Evolutionary conservation across 2,329 filamentous ascomycete species (phyloP).

Genomic region (Pseudogymnoascus sp.): DNA sequence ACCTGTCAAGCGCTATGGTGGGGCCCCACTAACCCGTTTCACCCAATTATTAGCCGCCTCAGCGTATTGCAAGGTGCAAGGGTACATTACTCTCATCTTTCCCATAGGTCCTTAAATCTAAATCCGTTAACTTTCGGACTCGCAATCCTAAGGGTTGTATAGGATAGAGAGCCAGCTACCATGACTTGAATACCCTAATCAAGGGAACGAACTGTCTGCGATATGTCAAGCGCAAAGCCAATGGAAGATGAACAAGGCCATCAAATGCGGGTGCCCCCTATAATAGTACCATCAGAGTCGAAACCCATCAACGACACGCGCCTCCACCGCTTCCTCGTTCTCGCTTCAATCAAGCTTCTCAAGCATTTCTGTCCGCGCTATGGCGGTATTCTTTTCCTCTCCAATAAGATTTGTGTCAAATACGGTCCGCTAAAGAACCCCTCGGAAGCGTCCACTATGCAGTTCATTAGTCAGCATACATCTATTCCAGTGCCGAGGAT

Average conservation of each 20-base stretch:
- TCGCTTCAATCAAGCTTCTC: slow-evolving; percentile 7
- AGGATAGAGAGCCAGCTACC: neutral
- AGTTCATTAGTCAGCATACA: slow-evolving; percentile 31
- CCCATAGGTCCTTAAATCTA: neutral
- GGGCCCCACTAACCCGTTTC: neutral
- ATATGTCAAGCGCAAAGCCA: neutral
- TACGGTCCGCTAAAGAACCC: slow-evolving; percentile 24
- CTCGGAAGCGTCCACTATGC: slow-evolving; percentile 31
- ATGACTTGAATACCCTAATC: too few relatives aligned
- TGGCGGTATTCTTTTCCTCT: slow-evolving; percentile 1
- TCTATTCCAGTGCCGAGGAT: slow-evolving; percentile 34
- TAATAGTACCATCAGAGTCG: neutral
- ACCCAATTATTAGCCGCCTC: neutral
- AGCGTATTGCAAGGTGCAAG: too few relatives aligned
- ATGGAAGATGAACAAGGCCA: neutral
- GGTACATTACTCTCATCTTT: neutral
- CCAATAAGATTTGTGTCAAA: slow-evolving; percentile 28
- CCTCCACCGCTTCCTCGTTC: neutral
- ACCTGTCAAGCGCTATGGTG: too few relatives aligned
- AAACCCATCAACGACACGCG: slow-evolving; percentile 3
- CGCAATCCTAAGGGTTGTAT: neutral
- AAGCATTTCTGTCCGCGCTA: slow-evolving; percentile 8
- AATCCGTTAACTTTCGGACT: neutral
- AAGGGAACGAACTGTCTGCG: neutral
- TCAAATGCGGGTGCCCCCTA: neutral